Conservation (phyloP, 2,329 filamentous ascomycete species). For the Thelonectria discophora region DNA sequence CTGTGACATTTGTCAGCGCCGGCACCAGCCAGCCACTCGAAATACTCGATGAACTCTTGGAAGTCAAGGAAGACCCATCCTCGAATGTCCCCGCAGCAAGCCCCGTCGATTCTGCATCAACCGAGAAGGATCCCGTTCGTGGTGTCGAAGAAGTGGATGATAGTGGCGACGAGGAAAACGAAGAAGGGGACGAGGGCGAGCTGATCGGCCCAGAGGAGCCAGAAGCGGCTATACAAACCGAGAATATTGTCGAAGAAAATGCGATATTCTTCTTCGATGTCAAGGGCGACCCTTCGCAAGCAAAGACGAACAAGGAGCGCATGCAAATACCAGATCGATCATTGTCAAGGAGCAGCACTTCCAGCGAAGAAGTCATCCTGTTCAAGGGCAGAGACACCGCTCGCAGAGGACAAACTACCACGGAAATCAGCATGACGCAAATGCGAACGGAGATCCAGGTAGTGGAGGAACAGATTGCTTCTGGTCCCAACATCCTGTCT, state of each 20-base stretch:
- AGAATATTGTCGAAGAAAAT: conserved; percentile 15
- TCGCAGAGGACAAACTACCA: conserved; percentile 33
- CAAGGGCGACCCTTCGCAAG: conserved; percentile 38
- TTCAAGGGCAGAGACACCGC: conserved; percentile 65
- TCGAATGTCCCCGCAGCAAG: not conserved
- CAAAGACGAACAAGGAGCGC: not conserved
- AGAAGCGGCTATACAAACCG: conserved; percentile 28
- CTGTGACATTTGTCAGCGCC: conserved; percentile 63
- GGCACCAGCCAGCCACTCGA: conserved; percentile 61
- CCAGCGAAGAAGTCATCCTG: conserved; percentile 74
- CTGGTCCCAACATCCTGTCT: conserved; percentile 7
- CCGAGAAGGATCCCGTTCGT: not conserved
- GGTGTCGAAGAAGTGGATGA: not conserved
- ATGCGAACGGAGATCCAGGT: conserved; percentile 47
- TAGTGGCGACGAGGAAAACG: not conserved
- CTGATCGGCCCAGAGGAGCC: conserved; percentile 37
- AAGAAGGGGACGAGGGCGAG: not conserved
- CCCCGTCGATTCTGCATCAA: not conserved
- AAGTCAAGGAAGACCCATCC: conserved; percentile 12
- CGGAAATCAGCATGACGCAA: conserved; percentile 37
- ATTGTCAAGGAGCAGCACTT: conserved; percentile 47
- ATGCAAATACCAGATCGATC: conserved; percentile 32
- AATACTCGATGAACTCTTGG: conserved; percentile 45
- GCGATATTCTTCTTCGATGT: conserved; percentile 52
- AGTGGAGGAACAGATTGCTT: conserved; percentile 38